Percentiles rank a stretch among this genome's conserved stretches.
Evolutionary conservation across 495 filamentous ascomycete species (phyloP).

Genomic region (Geopyxis carbonaria): DNA sequence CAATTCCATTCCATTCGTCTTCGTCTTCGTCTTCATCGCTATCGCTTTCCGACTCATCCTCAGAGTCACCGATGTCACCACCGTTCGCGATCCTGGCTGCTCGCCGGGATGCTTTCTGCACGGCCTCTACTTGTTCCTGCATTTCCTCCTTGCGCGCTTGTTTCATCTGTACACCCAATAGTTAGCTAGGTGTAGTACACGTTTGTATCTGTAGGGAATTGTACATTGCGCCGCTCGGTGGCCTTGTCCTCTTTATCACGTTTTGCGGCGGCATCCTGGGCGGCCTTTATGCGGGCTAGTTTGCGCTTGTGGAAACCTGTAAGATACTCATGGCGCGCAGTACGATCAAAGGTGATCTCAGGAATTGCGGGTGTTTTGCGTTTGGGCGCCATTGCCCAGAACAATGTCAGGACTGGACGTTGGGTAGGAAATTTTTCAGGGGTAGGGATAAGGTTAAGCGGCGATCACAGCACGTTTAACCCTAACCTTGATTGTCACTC

Average conservation of each 20-base stretch:
- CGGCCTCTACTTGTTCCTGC: constrained; percentile 56
- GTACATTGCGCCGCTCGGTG: constrained; percentile 53
- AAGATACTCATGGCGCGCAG: constrained; percentile 64
- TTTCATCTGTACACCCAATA: constrained; percentile 39
- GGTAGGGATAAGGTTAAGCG: too few relatives aligned
- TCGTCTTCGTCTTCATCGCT: constrained; percentile 26
- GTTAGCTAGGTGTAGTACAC: not conserved
- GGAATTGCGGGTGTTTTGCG: too few relatives aligned
- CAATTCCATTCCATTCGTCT: constrained; percentile 48
- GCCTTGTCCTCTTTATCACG: constrained; percentile 58
- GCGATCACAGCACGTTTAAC: too few relatives aligned
- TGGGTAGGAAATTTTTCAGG: too few relatives aligned
- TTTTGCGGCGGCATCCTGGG: constrained; percentile 57
- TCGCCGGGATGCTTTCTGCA: constrained; percentile 42
- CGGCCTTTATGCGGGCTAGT: constrained; percentile 59
- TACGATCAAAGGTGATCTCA: constrained; percentile 71
- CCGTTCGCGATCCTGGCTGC: constrained; percentile 30
- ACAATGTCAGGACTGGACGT: too few relatives aligned
- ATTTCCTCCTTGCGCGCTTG: constrained; percentile 64
- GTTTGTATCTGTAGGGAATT: constrained; percentile 2
- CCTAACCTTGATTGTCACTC: too few relatives aligned
- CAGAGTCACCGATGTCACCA: constrained; percentile 10
- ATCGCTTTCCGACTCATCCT: constrained; percentile 21
- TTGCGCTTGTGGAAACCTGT: constrained; percentile 97
- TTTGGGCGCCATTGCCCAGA: too few relatives aligned